A percentile compares a stretch with the other conserved stretches of the same genome.
These are phyloP conservation scores for Trypanosoma rangeli DNA, from an alignment of 208 protist genomes.

Conservation along the genomic window DNA sequence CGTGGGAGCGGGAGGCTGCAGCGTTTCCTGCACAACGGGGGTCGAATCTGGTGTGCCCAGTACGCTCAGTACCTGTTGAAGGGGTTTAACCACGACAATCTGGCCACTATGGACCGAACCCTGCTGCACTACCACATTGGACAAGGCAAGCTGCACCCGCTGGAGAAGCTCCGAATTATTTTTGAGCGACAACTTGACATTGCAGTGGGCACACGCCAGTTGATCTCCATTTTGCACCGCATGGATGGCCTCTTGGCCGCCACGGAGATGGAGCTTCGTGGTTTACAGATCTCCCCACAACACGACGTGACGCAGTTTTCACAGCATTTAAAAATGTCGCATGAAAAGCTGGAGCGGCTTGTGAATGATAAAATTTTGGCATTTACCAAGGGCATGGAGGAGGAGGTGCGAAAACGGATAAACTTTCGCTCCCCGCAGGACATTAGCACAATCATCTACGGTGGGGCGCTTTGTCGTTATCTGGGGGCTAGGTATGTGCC, in stretches of 20 bases:
- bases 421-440: conserved; percentile 89
- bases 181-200: conserved; percentile 90
- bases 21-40: conserved; percentile 76
- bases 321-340: conserved; percentile 58
- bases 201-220: conserved; percentile 74
- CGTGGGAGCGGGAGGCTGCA: conserved; percentile 58
- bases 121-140: conserved; percentile 84
- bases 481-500: conserved; percentile 72
- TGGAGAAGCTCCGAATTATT: conserved; percentile 86
- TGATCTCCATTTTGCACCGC: conserved; percentile 78
- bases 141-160: conserved; percentile 64
- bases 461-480: conserved; percentile 80
- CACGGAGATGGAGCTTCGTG: conserved; percentile 91
- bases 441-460: conserved; percentile 91
- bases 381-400: conserved; percentile 83
- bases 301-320: conserved; percentile 65
- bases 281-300: conserved; percentile 77
- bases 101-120: conserved; percentile 84
- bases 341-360: conserved; percentile 77
- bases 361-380: conserved; percentile 85
- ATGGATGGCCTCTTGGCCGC: conserved; percentile 91
- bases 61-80: conserved; percentile 92
- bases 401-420: conserved; percentile 81
- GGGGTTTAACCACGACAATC: conserved; percentile 82
- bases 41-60: conserved; percentile 89